A percentile compares a stretch with the other conserved stretches of the same genome.
Conservation (phyloP, 805 yeast species). For the Saturnispora saitoi region DNA sequence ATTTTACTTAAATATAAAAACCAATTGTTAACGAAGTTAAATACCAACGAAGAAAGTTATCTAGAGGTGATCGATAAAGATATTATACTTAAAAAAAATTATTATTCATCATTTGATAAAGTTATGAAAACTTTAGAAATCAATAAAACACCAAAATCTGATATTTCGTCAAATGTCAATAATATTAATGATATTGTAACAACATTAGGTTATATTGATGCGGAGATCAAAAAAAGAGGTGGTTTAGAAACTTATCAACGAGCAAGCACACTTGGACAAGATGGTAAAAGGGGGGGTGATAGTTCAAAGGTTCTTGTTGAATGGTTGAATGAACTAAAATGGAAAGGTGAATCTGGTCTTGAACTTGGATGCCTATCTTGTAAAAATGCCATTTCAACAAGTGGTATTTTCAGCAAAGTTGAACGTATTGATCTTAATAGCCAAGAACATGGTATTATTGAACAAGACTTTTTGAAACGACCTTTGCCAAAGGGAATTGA, state of each 20-base stretch:
- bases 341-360: constrained; percentile 32
- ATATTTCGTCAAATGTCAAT: constrained; percentile 4
- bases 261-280: constrained; percentile 85
- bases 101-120: constrained; percentile 9
- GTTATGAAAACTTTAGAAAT: constrained; percentile 15
- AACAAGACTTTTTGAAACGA: constrained; percentile 81
- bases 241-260: constrained; percentile 74
- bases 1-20: constrained; percentile 51
- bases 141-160: constrained; percentile 19
- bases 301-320: constrained; percentile 74
- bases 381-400: constrained; percentile 55
- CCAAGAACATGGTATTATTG: constrained; percentile 56
- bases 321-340: constrained; percentile 40
- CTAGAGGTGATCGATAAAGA: constrained; percentile 10
- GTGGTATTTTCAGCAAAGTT: constrained; percentile 43
- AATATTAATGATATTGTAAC: constrained; percentile 15
- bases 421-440: constrained; percentile 73
- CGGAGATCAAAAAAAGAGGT: constrained; percentile 56
- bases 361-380: constrained; percentile 82
- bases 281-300: constrained; percentile 75
- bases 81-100: constrained; percentile 5
- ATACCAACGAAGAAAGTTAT: constrained; percentile 6
- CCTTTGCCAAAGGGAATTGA: constrained; percentile 41
- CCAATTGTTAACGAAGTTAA: constrained; percentile 26
- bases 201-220: constrained; percentile 46